These are phyloP conservation scores for Fusarium abutilonis DNA, from an alignment of 2,329 filamentous ascomycete genomes.

Conservation along the genomic window DNA sequence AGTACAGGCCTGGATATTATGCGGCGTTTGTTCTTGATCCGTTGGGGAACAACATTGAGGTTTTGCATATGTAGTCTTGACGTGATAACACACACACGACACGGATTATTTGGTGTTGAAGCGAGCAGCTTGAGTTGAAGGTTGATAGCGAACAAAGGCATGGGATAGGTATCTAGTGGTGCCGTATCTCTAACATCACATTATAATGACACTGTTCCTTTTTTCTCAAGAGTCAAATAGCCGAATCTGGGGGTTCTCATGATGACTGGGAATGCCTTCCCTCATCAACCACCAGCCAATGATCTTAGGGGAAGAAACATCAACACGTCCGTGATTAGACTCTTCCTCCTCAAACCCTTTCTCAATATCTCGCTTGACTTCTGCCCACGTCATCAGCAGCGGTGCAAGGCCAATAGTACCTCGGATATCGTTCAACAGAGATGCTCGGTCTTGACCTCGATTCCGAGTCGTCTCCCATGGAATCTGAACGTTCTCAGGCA, in stretches of 20 bases:
- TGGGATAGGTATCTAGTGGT: background rate
- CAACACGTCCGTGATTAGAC: background rate
- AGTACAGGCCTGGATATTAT: constrained; percentile 61
- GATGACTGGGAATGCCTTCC: constrained; percentile 9
- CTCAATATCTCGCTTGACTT: constrained; percentile 32
- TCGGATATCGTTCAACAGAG: constrained; percentile 15
- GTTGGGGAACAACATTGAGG: constrained; percentile 63
- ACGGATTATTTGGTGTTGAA: background rate
- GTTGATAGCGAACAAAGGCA: background rate
- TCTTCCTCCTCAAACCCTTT: constrained; percentile 17
- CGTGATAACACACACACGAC: background rate
- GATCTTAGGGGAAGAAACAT: background rate
- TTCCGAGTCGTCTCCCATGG: constrained; percentile 41
- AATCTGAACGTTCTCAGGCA: constrained; percentile 38
- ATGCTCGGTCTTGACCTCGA: constrained; percentile 3
- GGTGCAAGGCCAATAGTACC: background rate
- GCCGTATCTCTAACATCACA: background rate
- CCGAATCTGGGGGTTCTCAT: constrained; percentile 15
- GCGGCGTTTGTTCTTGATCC: constrained; percentile 62
- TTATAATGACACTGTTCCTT: background rate
- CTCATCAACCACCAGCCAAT: constrained; percentile 11
- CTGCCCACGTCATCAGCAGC: constrained; percentile 31
- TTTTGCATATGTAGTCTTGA: constrained; percentile 44
- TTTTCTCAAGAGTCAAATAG: constrained; percentile 2
- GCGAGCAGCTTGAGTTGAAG: constrained; percentile 5